Base-by-base conservation (phyloP, 495 filamentous ascomycete genomes). In the Podospora fimiseda region DNA sequence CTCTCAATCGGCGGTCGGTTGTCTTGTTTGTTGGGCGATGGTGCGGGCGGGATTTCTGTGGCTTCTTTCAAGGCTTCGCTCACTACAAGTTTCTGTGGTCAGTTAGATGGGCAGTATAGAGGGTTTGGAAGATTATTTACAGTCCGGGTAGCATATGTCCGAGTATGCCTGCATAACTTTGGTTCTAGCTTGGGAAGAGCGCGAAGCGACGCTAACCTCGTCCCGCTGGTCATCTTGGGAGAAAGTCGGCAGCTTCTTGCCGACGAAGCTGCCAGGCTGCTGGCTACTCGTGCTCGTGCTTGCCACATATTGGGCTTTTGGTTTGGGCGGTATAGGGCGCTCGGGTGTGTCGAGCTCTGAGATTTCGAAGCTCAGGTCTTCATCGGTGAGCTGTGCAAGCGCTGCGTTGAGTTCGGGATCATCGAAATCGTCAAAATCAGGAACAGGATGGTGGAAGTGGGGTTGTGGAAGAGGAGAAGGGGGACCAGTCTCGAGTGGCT, bases 81-180 rank as follows among this genome's bases (percentile, higher is more conserved):
- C 63, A 86, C 85, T 88, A 85, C 67, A 65, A 76, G 81, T 81
- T 87, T 56, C 21, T 33, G n/a, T n/a, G n/a, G 62, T 65, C 58
- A 65, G 57, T 65, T 65, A 66, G 60, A 65, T 19, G 42, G 57
- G 44, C n/a, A 24, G 13, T 19, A 33, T 40, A 42, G 5, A 16
- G 49, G 39, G 14, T 19, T 6, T 11, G n/a, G 30, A 9, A 22
- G n/a, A n/a, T 3, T 27, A 67, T 77, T 65, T 62, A 80, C 77
- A 55, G 62, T 79, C 71, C 55, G 78, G 68, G 58, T 75, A 76
- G 56, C 53, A 43, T 53, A 72, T 60, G 43, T 61, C 46, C 47
- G 57, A 58, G 37, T 6, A 33, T 11, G 27, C 11, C 27, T 33
- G 27, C 27, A 33, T 6, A 33, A 33, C 27, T 11, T 33, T 33